phyloP scores from a whole-genome alignment of 495 filamentous ascomycete species.

The Cercophora sp. region DNA sequence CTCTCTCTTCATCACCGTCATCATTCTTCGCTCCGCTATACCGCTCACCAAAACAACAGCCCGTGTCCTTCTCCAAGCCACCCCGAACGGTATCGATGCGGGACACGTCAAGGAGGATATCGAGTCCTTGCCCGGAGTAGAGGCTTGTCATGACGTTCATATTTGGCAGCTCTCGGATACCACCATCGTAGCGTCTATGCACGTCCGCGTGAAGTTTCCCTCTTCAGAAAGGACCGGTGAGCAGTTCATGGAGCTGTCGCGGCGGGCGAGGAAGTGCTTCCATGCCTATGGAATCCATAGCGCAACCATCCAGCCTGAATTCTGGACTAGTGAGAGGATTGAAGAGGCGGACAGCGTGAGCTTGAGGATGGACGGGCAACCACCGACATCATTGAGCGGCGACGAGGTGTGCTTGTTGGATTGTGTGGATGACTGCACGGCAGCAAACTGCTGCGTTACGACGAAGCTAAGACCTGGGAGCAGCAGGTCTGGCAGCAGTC shows the following conservation, averaged over 20 bases:
- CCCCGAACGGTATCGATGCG: conserved; percentile 78
- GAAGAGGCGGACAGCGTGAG: conserved; percentile 23
- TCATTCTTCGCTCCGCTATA: conserved; percentile 87
- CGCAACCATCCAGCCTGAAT: conserved; percentile 97
- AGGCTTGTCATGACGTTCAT: conserved; percentile 90
- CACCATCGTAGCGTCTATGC: conserved; percentile 85
- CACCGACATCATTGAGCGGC: conserved; percentile 36
- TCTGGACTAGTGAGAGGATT: conserved; percentile 41
- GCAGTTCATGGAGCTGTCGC: conserved; percentile 85
- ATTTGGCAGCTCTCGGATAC: conserved; percentile 97
- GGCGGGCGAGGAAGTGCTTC: conserved; percentile 73
- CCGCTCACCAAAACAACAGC: conserved; percentile 89
- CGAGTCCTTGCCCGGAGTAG: conserved; percentile 71
- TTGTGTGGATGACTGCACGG: conserved; percentile 77
- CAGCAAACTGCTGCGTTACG: conserved; percentile 64
- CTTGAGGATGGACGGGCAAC: conserved; percentile 26
- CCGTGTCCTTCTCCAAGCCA: conserved; percentile 91
- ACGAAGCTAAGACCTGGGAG: conserved; percentile 26
- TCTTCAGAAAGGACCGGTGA: conserved; percentile 67
- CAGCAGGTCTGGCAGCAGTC: conserved; percentile 15
- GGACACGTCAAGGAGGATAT: conserved; percentile 93
- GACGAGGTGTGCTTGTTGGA: conserved; percentile 72
- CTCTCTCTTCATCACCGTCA: conserved; percentile 91
- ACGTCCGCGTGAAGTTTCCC: conserved; percentile 77
- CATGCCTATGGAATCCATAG: conserved; percentile 96